phyloP scores from a whole-genome alignment of 331 rosid genomes.

The Telfairia occidentalis region DNA sequence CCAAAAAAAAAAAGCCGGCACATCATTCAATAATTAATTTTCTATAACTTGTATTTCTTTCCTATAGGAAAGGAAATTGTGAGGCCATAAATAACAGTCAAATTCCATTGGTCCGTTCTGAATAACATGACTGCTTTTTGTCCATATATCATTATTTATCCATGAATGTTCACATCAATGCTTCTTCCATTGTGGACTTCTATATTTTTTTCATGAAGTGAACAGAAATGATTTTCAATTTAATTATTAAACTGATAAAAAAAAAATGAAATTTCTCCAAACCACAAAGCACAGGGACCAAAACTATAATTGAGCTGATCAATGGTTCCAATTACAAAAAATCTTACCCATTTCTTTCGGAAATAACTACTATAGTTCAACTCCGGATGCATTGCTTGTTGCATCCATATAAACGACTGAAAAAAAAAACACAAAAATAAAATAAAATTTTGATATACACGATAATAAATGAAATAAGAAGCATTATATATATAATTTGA shows the following conservation, averaged over 20 bases:
- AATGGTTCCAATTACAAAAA: too few species aligned
- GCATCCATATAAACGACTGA: conserved; percentile 96
- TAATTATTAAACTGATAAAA: neutral
- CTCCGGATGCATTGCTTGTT: conserved; percentile 99
- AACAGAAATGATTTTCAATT: neutral
- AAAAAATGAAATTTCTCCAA: neutral
- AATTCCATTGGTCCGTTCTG: neutral
- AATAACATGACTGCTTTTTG: neutral
- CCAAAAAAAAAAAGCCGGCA: too few species aligned
- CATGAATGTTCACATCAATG: neutral
- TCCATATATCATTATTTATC: neutral
- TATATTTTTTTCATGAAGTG: neutral
- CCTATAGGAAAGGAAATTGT: neutral
- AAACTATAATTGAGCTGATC: neutral
- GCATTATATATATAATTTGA: neutral
- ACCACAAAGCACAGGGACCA: neutral
- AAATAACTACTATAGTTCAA: conserved; percentile 69
- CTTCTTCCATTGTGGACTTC: neutral
- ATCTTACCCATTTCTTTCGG: conserved; percentile 76
- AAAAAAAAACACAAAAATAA: neutral
- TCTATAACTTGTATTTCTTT: too few species aligned
- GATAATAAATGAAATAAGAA: neutral
- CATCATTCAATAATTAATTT: too few species aligned
- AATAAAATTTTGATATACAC: neutral
- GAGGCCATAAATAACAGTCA: neutral